Evolutionary conservation across 2,329 filamentous ascomycete genomes (phyloP).

Genomic region (Sphaerulina musiva): DNA sequence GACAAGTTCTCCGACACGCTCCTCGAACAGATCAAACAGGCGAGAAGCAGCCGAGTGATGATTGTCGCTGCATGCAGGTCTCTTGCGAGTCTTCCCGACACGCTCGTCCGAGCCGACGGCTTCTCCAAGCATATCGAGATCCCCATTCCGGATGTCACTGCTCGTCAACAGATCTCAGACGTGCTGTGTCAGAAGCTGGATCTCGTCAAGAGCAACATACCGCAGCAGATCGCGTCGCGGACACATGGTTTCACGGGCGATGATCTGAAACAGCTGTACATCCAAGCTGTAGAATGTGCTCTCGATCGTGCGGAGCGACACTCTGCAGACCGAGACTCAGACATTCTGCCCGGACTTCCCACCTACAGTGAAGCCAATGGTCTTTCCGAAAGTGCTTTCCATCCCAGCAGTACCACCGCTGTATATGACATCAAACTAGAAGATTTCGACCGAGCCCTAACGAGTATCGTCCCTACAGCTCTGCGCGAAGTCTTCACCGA

Average conservation of each 20-base stretch:
- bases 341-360: constrained; percentile 11
- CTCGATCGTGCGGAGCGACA: constrained; percentile 31
- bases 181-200: constrained; percentile 49
- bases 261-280: constrained; percentile 63
- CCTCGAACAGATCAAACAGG: constrained; percentile 50
- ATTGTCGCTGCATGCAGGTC: constrained; percentile 71
- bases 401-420: not conserved
- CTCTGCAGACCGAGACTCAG: constrained; percentile 1
- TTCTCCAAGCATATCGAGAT: constrained; percentile 65
- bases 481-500: constrained; percentile 87
- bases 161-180: constrained; percentile 67
- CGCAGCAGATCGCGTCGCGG: constrained; percentile 59
- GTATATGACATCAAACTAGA: not conserved
- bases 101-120: constrained; percentile 58
- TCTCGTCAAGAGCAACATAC: constrained; percentile 43
- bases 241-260: constrained; percentile 83
- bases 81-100: constrained; percentile 62
- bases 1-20: constrained; percentile 40
- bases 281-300: constrained; percentile 44
- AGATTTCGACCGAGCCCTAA: constrained; percentile 8
- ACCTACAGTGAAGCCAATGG: constrained; percentile 11
- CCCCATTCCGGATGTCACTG: constrained; percentile 64
- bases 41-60: constrained; percentile 55
- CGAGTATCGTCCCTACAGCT: constrained; percentile 63
- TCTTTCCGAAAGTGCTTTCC: not conserved